Base-by-base conservation (phyloP, 2,329 filamentous ascomycete species). In the Aspergillus sp. region DNA sequence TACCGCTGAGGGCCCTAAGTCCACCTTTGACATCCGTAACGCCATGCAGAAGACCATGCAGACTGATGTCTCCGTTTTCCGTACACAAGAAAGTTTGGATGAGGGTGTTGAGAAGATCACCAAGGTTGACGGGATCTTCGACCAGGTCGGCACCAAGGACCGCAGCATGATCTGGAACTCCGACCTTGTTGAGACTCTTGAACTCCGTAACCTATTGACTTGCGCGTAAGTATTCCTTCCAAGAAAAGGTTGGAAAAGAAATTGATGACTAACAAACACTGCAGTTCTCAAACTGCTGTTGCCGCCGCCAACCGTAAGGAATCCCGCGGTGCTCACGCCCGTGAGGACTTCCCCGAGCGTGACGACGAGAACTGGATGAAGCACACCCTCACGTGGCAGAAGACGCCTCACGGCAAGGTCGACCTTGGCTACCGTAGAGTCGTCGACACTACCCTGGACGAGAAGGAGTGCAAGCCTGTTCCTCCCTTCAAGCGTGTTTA, bases 81-180 rank as follows among this genome's bases (percentile, higher is more conserved):
- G 93, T 75, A 96, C 90, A 44, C 92, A 98, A 68, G 89, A 96
- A 78, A 91, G 87, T 66, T 85, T 98, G 76, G 91, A 97, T 67
- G 90, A 97, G 79, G 93, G 93, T 85, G 93, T 96, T 61, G 82
- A 83, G 78, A 93, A 88, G 82, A 95, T 98, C 76, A 86, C 80
- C 64, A 87, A 91, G 67, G 91, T 98, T 68, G 93, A 98, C 75
- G 78, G 84, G 68, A 84, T 82, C 70, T 98, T 89, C 80, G 79
- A 83, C 68, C 83, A 97, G 72, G 89, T 98, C 68, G 91, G 91
- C 72, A 97, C 91, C 81, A 96, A 96, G 86, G 93, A 98, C 79
- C 90, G 95, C 78, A 96, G 91, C 84, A 97, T 98, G 93, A 98
- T 98, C 82, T 98, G 93, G 93, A 98, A 98, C 87, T 92, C 90